Percentiles rank a stretch among this genome's conserved stretches.
phyloP scores from a whole-genome alignment of 768 basidiomycete genomes.

The Russula emetica region DNA sequence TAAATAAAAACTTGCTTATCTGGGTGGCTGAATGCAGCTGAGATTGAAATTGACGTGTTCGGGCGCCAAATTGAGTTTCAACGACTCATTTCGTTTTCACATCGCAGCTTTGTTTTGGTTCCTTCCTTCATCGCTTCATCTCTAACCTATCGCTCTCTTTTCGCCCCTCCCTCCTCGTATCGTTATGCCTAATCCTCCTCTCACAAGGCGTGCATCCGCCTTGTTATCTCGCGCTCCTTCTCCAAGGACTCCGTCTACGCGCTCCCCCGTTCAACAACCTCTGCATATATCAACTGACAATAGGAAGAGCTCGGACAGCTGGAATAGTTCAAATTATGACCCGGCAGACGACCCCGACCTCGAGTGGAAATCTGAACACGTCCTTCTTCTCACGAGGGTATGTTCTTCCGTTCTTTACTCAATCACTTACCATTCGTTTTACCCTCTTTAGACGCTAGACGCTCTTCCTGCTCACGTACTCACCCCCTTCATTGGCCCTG shows the following conservation, averaged over 20 bases:
- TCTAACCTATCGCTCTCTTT: conserved; percentile 29
- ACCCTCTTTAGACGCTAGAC: conserved; percentile 61
- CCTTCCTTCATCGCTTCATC: conserved; percentile 7
- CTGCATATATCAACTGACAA: conserved; percentile 48
- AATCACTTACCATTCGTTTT: conserved; percentile 23
- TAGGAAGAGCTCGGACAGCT: conserved; percentile 76
- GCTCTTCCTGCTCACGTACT: conserved; percentile 78
- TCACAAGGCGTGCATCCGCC: conserved; percentile 48
- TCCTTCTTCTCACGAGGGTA: conserved; percentile 63
- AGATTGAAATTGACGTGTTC: conserved; percentile 19
- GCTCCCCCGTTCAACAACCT: conserved; percentile 51
- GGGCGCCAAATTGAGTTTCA: conserved; percentile 26
- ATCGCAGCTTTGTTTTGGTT: conserved; percentile 14
- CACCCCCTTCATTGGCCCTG: conserved; percentile 79
- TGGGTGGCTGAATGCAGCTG: conserved; percentile 16
- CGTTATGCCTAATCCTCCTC: conserved; percentile 57
- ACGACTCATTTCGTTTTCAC: not conserved
- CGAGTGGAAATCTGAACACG: conserved; percentile 74
- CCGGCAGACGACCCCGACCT: conserved; percentile 58
- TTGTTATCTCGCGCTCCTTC: conserved; percentile 44
- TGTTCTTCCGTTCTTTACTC: conserved; percentile 29
- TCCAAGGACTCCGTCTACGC: conserved; percentile 54
- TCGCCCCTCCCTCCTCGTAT: conserved; percentile 51
- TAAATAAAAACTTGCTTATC: not conserved
- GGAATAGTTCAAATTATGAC: conserved; percentile 74